Conservation (phyloP, 2,329 filamentous ascomycete species). For the Aspergillus sp. region DNA sequence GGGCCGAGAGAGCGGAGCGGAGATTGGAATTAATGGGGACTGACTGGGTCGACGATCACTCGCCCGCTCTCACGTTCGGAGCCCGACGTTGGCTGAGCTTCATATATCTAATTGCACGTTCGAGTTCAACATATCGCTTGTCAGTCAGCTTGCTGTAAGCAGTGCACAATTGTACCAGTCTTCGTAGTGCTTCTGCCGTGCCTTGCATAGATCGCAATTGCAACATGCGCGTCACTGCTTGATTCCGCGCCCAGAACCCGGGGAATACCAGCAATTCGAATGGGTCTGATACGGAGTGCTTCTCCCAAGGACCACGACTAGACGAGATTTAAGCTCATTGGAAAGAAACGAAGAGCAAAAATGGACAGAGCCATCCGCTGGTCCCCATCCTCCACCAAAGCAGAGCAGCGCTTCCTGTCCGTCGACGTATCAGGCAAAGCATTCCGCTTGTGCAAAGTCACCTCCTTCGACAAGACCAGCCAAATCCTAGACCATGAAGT, state of each 20-base stretch:
- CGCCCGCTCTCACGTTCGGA: background rate
- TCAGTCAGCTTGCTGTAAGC: background rate
- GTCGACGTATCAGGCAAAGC: slow-evolving; percentile 61
- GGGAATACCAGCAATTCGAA: background rate
- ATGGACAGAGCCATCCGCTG: slow-evolving; percentile 59
- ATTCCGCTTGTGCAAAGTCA: slow-evolving; percentile 58
- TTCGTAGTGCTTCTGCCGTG: background rate
- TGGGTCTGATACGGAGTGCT: slow-evolving; percentile 1
- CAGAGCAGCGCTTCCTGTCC: slow-evolving; percentile 58
- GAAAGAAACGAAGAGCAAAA: background rate
- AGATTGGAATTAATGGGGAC: background rate
- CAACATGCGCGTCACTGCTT: slow-evolving; percentile 9
- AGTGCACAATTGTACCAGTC: background rate
- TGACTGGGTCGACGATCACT: too few species aligned
- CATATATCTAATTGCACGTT: background rate
- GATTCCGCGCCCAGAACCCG: slow-evolving; percentile 2
- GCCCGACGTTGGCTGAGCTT: background rate
- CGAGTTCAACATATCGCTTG: background rate
- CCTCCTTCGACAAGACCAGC: slow-evolving; percentile 29
- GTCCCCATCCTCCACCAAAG: slow-evolving; percentile 58
- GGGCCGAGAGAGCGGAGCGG: slow-evolving; percentile 1
- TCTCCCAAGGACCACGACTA: background rate
- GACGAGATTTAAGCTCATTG: background rate
- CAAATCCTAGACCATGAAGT: slow-evolving; percentile 52
- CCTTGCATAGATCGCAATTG: background rate